Conservation (phyloP, 2,329 filamentous ascomycete species). For the Biscogniauxia sp. region DNA sequence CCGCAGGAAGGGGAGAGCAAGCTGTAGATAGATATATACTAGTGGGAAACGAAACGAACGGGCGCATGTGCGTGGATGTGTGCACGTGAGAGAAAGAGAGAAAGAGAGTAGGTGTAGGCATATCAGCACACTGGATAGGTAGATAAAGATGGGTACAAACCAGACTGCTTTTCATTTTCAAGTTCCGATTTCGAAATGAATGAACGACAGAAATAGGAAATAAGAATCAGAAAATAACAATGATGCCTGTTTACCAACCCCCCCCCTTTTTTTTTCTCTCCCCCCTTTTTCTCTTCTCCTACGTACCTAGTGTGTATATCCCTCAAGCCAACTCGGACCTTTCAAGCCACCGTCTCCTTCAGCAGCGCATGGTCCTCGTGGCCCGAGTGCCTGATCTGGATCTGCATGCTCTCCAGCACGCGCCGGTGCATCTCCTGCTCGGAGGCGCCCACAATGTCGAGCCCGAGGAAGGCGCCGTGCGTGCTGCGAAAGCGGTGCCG, state of each 20-base stretch:
- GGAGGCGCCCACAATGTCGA: constrained; percentile 53
- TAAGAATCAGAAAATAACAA: not conserved
- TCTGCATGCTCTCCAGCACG: constrained; percentile 74
- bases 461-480: constrained; percentile 64
- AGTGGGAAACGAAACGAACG: no score
- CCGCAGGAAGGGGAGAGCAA: constrained; percentile 63
- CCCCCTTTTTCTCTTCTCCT: no score
- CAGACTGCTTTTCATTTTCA: not conserved
- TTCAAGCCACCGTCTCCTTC: constrained; percentile 21
- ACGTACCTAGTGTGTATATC: no score
- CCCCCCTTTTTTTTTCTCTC: no score
- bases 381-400: constrained; percentile 58
- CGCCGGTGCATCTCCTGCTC: constrained; percentile 56
- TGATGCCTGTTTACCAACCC: no score
- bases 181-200: no score
- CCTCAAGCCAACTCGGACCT: not conserved
- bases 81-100: no score
- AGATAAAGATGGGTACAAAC: no score
- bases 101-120: no score
- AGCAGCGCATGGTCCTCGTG: constrained; percentile 42
- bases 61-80: no score
- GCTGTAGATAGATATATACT: constrained; percentile 37
- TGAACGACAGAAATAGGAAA: not conserved
- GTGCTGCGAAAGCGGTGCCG: constrained; percentile 62
- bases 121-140: no score